These are phyloP conservation scores for Eimeria praecox DNA, from an alignment of 169 alveolate species.

Conservation along the genomic window DNA sequence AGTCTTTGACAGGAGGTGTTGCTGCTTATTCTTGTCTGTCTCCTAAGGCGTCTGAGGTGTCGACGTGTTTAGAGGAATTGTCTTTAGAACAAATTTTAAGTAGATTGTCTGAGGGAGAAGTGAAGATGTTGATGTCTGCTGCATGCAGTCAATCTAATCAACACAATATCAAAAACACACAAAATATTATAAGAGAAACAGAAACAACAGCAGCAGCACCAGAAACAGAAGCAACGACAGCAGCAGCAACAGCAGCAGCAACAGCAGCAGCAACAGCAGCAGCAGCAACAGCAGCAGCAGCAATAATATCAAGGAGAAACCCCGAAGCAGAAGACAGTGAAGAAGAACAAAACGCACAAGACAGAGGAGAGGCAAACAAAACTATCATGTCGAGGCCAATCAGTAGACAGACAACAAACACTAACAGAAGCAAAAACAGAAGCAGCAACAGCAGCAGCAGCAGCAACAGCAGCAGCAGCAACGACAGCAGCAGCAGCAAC, in stretches of 20 bases:
- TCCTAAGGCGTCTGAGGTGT: slow-evolving; percentile 6
- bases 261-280: background rate
- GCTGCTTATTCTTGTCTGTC: background rate
- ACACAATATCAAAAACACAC: background rate
- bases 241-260: slow-evolving; percentile 5
- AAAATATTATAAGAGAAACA: background rate
- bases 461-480: background rate
- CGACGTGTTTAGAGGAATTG: slow-evolving; percentile 39
- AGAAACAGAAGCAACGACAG: background rate
- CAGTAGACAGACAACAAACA: background rate
- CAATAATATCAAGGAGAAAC: background rate
- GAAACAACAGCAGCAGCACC: background rate
- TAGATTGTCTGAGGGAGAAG: background rate
- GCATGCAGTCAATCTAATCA: too few species aligned
- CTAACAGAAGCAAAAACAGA: background rate
- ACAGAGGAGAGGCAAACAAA: background rate
- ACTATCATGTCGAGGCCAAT: background rate
- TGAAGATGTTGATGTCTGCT: background rate
- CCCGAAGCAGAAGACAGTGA: background rate
- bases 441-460: too few species aligned
- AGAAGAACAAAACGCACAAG: background rate
- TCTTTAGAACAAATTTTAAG: slow-evolving; percentile 24
- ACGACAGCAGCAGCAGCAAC: background rate
- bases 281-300: background rate
- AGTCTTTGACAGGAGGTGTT: too few species aligned